Evolutionary conservation across 306 rosid genomes (phyloP), one percentile per base, ranked within the genome.

Genomic region (Ormosia semicastrata): DNA sequence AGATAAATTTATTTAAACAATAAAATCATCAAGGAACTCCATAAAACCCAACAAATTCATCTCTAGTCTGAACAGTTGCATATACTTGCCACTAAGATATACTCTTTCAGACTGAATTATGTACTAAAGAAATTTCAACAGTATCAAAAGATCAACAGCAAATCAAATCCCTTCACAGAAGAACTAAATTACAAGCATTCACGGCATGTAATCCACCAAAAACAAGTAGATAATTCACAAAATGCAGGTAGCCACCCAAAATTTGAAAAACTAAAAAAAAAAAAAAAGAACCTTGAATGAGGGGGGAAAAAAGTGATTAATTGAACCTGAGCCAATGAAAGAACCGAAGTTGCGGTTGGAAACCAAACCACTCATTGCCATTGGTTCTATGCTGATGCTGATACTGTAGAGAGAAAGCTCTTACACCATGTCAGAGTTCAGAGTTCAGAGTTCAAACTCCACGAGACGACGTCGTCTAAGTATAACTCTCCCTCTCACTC

Each of bases 311-410:
- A n/a, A 11, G 59, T 0, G 10, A 39, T 64, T 3, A 40, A 15
- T 3, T 15, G 29, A 80, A 94, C 95, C 87, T 75, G 95, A 81
- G 67, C 85, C 85, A 59, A 87, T 1, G 73, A 90, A 83, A 5
- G 91, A 94, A 85, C 87, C 84, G 68, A 94, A 90, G 71, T 87
- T 84, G 69, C 94, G 90, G 84, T 89, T 88, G 53, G 95, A 91
- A 66, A 95, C 84, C 18, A 90, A 84, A 78, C 92, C 89, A 14
- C 88, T 91, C 79, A 95, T 87, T 77, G 90, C 90, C 97, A 95
- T 95, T 85, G 82, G 11, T 11, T 33, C 13, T 7, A n/a, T 18
- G 53, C 24, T 39, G 74, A 11, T 0, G 24, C 0, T 41, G 50
- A 7, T 41, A 15, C 33, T 43, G 58, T 7, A 12, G 66, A 8